Evolutionary conservation across 371 early-diverging fungal species (phyloP), one percentile per base, ranked within the genome.

Genomic region (Rhizomucor pusillus): DNA sequence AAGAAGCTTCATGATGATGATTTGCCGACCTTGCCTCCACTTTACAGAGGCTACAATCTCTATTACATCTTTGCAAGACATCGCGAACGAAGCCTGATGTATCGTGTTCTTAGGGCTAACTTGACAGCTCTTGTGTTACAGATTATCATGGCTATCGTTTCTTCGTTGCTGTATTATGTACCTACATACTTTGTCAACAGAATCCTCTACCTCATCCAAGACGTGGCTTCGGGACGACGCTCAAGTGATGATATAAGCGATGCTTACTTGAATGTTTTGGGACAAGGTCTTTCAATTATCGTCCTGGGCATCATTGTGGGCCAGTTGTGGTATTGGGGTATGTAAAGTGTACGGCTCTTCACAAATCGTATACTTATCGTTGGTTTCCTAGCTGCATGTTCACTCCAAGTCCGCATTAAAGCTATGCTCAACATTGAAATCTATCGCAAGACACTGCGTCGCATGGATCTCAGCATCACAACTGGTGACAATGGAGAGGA

Each of bases 401-500:
- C 66, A 33, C 57, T 77, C 19, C 74, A 81, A 50, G 72, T 77
- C 7, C 61, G 77, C 6, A 54, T 79, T 51, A 77, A 72, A 57
- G 71, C 73, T 3, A 69, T 79, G 65, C 56, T 80, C 25, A 78
- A 77, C 46, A 66, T 82, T 4, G 84, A 84, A 54, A 75, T 84
- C 14, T 84, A 84, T 43, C 71, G 75, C 51, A 84, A 84, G 52
- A 80, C 82, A 0, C 57, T 84, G 6, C 78, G 75, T 37, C 74
- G 80, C 9, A 65, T 79, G 22, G 73, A 69, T 43, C 63, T 63
- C 55, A 66, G 66, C 12, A 52, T 61, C 3, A 56, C 63, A 2
- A 49, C 66, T 22, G 68, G 66, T 18, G 60, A 55, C 14, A 55
- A 52, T 7, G 43, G 59, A 7, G 54, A 61, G 6, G 56, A 52